A percentile compares a stretch with the other conserved stretches of the same genome.
phyloP scores from a whole-genome alignment of 768 basidiomycete genomes.

The Roridomyces roridus region DNA sequence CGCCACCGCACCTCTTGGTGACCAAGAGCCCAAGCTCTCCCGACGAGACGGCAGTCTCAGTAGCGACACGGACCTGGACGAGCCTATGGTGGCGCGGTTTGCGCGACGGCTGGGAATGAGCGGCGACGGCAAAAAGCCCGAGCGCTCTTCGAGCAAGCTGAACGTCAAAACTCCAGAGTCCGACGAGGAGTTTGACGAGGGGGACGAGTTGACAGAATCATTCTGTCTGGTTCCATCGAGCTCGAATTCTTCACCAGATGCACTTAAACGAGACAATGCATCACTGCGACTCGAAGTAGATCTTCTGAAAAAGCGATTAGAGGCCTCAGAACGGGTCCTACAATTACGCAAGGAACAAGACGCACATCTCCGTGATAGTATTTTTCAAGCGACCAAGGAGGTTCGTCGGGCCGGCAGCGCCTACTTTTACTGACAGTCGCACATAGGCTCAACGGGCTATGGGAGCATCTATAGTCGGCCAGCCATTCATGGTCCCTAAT shows the following conservation, averaged over 20 bases:
- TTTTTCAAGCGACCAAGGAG: conserved; percentile 75
- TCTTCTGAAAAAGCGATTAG: conserved; percentile 60
- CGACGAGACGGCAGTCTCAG: conserved; percentile 59
- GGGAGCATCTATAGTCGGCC: conserved; percentile 68
- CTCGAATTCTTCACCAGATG: conserved; percentile 52
- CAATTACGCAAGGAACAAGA: conserved; percentile 82
- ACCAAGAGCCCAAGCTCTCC: conserved; percentile 38
- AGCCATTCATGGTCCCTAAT: conserved; percentile 40
- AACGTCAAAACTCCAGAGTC: conserved; percentile 45
- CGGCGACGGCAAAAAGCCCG: conserved; percentile 33
- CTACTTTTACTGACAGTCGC: conserved; percentile 7
- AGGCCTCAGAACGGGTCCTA: conserved; percentile 65
- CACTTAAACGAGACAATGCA: conserved; percentile 71
- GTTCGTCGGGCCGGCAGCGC: conserved; percentile 24
- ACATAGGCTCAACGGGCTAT: conserved; percentile 80
- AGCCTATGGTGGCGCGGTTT: conserved; percentile 63
- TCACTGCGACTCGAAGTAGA: conserved; percentile 67
- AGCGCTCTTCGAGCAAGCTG: conserved; percentile 17
- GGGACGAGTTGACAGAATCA: conserved; percentile 78
- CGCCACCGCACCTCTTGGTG: conserved; percentile 76
- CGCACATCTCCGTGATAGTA: conserved; percentile 78
- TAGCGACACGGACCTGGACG: conserved; percentile 74
- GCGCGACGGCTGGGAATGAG: conserved; percentile 56
- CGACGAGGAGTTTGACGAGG: conserved; percentile 71
- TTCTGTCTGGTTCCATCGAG: conserved; percentile 78